Percentiles rank a stretch among this genome's conserved stretches.
Evolutionary conservation across 176 grass and related monocot species (phyloP).

Genomic region (Rhipidocladum racemiflorum): DNA sequence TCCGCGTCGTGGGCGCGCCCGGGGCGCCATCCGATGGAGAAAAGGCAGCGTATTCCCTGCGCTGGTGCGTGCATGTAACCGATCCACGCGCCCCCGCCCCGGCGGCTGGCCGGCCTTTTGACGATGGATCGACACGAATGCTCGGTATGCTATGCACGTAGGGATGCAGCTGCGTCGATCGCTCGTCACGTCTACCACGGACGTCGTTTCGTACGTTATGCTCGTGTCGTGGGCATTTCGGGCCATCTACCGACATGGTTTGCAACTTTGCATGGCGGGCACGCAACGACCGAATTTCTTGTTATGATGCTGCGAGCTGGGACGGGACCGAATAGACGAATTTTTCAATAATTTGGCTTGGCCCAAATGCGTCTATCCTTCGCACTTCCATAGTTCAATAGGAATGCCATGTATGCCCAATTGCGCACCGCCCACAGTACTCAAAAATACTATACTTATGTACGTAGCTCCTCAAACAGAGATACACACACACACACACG

Average conservation of each 20-base stretch:
- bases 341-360: constrained; percentile 3
- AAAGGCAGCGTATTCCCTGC: background rate
- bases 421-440: background rate
- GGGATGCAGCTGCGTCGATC: background rate
- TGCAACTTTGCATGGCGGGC: background rate
- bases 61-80: background rate
- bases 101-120: background rate
- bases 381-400: background rate
- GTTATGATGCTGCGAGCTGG: constrained; percentile 17
- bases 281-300: background rate
- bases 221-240: constrained; percentile 27
- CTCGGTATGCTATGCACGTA: background rate
- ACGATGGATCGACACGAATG: background rate
- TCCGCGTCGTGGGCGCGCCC: constrained; percentile 19
- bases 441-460: no score
- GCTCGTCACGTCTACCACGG: background rate
- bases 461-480: no score
- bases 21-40: background rate
- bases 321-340: background rate
- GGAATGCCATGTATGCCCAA: background rate
- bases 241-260: constrained; percentile 33
- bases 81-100: background rate
- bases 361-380: background rate
- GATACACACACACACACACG: no score
- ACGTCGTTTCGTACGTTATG: constrained; percentile 26